phyloP scores from a whole-genome alignment of 345 rosid species.

The Viola odorata region DNA sequence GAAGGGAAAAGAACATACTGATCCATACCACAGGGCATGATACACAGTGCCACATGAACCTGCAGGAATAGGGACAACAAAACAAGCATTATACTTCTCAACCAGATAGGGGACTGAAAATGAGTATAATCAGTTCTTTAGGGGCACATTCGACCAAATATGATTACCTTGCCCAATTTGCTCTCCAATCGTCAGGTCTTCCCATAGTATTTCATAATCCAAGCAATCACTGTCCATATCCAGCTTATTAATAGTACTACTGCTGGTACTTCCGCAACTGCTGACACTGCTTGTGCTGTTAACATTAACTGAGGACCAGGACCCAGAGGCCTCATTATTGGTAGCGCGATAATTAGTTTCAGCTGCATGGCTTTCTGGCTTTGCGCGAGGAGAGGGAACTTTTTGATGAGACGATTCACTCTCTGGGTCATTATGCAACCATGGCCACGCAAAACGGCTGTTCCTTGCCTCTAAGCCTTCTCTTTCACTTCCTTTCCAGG shows the following conservation, averaged over 20 bases:
- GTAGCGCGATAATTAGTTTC: conserved; percentile 46
- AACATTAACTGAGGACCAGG: conserved; percentile 68
- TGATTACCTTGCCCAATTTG: conserved; percentile 86
- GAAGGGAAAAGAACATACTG: conserved; percentile 70
- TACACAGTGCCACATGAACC: conserved; percentile 99
- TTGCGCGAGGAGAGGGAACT: conserved; percentile 36
- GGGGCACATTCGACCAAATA: conserved; percentile 8
- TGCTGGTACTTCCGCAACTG: conserved; percentile 85
- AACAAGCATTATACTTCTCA: conserved; percentile 15
- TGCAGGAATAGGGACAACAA: conserved; percentile 24
- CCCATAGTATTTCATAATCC: conserved; percentile 92
- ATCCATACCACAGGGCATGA: conserved; percentile 97
- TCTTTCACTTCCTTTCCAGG: conserved; percentile 85
- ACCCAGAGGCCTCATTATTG: conserved; percentile 59
- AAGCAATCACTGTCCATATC: conserved; percentile 70
- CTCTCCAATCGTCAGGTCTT: conserved; percentile 78
- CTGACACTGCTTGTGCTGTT: conserved; percentile 91
- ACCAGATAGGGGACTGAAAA: background rate
- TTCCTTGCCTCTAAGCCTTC: conserved; percentile 55
- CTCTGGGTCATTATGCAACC: conserved; percentile 58
- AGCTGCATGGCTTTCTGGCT: conserved; percentile 39
- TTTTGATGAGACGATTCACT: conserved; percentile 35
- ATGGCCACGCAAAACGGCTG: conserved; percentile 46
- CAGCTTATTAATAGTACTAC: conserved; percentile 65
- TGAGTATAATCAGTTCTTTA: background rate